These are phyloP conservation scores for Malus fusca DNA, from an alignment of 306 rosid genomes.

Conservation along the genomic window DNA sequence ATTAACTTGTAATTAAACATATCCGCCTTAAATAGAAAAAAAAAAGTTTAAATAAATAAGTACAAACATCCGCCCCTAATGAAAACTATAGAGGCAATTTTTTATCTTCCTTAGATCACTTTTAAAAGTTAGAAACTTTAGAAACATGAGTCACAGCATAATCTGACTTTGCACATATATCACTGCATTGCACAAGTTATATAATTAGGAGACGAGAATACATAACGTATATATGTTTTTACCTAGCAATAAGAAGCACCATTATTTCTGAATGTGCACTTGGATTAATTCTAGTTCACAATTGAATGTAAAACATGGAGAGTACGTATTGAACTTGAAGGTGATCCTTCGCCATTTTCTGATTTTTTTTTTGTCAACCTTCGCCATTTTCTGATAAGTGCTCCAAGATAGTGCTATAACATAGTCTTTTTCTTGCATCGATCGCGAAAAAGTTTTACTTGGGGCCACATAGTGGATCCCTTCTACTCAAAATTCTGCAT, in stretches of 20 bases:
- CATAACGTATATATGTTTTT: neutral
- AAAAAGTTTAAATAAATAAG: too few relatives aligned
- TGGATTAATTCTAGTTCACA: neutral
- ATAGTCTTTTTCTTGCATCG: neutral
- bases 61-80: too few relatives aligned
- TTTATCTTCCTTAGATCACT: neutral
- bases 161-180: neutral
- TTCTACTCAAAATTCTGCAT: neutral
- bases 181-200: neutral
- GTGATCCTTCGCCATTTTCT: slow-evolving; percentile 20
- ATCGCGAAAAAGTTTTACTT: neutral
- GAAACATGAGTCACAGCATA: neutral
- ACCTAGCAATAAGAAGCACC: neutral
- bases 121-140: neutral
- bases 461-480: neutral
- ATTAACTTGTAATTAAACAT: too few relatives aligned
- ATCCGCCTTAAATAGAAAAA: too few relatives aligned
- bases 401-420: slow-evolving; percentile 23
- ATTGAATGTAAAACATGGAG: neutral
- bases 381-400: slow-evolving; percentile 13
- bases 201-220: too few relatives aligned
- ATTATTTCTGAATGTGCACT: neutral
- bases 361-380: neutral
- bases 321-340: neutral
- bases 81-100: too few relatives aligned